phyloP scores from a whole-genome alignment of 78 protist species.

The Goniomonas avonlea region DNA sequence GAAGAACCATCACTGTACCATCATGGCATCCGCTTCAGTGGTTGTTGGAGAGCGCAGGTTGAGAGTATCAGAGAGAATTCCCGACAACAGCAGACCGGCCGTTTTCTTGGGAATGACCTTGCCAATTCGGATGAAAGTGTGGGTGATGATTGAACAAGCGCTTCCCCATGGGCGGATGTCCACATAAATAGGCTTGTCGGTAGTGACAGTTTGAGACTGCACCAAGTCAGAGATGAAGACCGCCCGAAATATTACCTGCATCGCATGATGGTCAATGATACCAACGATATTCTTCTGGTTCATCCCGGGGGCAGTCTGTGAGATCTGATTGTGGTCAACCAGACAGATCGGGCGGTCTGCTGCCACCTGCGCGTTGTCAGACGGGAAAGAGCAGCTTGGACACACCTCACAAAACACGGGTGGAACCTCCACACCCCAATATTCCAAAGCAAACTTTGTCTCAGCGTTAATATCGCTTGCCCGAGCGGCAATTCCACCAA shows the following conservation, averaged over 20 bases:
- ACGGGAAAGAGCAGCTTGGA: too few relatives aligned
- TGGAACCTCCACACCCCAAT: neutral
- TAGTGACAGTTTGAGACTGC: neutral
- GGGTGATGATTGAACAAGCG: neutral
- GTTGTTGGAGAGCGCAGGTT: conserved; percentile 4
- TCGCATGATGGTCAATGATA: neutral
- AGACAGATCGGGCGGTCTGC: too few relatives aligned
- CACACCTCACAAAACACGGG: too few relatives aligned
- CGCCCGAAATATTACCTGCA: too few relatives aligned
- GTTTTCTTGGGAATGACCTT: neutral
- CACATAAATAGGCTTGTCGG: neutral
- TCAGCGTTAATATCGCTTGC: neutral
- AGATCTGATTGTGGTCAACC: neutral
- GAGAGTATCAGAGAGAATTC: conserved; percentile 3
- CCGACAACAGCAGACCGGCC: neutral
- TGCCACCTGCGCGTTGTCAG: neutral
- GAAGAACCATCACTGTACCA: too few relatives aligned
- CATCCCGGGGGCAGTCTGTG: neutral
- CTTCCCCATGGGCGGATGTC: neutral
- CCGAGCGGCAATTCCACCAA: neutral
- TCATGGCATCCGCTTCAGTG: neutral
- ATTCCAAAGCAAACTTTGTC: neutral
- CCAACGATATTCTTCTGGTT: neutral
- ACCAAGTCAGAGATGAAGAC: too few relatives aligned
- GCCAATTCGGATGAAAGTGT: neutral